These are phyloP conservation scores for Cicer bijugum DNA, from an alignment of 306 rosid species.

Conservation along the genomic window DNA sequence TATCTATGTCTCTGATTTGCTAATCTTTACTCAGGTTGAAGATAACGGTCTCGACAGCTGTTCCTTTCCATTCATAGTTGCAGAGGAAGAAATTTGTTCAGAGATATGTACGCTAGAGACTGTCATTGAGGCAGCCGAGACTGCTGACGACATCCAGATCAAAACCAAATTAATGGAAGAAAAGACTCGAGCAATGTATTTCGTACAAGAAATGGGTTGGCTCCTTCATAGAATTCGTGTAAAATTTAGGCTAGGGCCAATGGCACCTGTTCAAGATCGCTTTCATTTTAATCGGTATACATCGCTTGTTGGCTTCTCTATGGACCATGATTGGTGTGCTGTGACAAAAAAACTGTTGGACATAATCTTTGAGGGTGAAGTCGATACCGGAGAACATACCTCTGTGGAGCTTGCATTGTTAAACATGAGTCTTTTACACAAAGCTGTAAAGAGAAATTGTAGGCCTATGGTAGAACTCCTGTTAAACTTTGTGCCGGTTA, in stretches of 20 bases:
- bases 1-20: slow-evolving; percentile 41
- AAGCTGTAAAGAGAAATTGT: slow-evolving; percentile 78
- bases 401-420: slow-evolving; percentile 65
- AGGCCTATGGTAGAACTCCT: slow-evolving; percentile 74
- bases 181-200: slow-evolving; percentile 72
- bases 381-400: slow-evolving; percentile 63
- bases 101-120: slow-evolving; percentile 78
- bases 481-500: slow-evolving; percentile 60
- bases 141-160: slow-evolving; percentile 45
- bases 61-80: slow-evolving; percentile 88
- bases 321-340: slow-evolving; percentile 92
- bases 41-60: slow-evolving; percentile 83
- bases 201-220: slow-evolving; percentile 94
- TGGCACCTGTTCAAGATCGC: slow-evolving; percentile 60
- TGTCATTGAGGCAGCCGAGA: slow-evolving; percentile 62
- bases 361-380: slow-evolving; percentile 66
- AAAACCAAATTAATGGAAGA: slow-evolving; percentile 57
- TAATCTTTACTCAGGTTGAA: slow-evolving; percentile 65
- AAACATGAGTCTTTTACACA: slow-evolving; percentile 80
- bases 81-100: slow-evolving; percentile 82
- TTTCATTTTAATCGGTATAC: slow-evolving; percentile 68
- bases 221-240: slow-evolving; percentile 73
- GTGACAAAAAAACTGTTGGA: slow-evolving; percentile 75
- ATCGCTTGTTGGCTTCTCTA: slow-evolving; percentile 83
- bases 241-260: slow-evolving; percentile 64